Percentiles rank a stretch among this genome's conserved stretches.
Evolutionary conservation across 2,329 filamentous ascomycete species (phyloP).

Genomic region (Pyricularia pennisetigena): DNA sequence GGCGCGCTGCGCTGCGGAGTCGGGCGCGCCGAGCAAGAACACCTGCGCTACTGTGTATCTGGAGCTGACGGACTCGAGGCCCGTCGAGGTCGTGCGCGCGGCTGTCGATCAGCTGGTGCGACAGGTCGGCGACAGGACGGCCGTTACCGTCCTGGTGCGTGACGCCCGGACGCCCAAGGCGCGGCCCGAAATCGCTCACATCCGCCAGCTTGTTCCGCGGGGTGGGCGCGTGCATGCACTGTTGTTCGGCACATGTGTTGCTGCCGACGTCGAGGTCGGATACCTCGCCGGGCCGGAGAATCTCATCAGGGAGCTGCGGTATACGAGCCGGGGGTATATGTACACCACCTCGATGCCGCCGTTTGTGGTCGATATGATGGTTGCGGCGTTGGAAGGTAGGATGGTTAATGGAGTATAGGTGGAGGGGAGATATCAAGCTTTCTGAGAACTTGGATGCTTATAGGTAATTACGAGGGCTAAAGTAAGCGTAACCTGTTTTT

Average conservation of each 20-base stretch:
- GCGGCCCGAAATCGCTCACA: background rate
- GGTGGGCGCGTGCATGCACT: constrained; percentile 2
- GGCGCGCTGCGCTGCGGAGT: background rate
- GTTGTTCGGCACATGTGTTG: constrained; percentile 6
- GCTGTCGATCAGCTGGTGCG: background rate
- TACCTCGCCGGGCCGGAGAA: constrained; percentile 7
- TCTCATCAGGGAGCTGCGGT: constrained; percentile 9
- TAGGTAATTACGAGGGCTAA: too few species aligned
- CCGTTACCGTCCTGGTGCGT: constrained; percentile 8
- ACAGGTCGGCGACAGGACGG: background rate
- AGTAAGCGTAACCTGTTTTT: too few species aligned
- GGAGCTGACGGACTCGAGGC: background rate
- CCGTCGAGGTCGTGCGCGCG: too few species aligned
- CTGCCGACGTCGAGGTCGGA: constrained; percentile 6
- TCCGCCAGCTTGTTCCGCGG: background rate
- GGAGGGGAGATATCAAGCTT: too few species aligned
- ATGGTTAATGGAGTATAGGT: too few species aligned
- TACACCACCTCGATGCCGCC: constrained; percentile 8
- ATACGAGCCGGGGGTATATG: constrained; percentile 8
- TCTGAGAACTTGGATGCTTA: too few species aligned
- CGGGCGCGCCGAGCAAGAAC: background rate
- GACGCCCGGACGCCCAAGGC: constrained; percentile 4
- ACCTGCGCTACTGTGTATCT: background rate
- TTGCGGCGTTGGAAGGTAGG: background rate
- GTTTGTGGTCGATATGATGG: constrained; percentile 9